A percentile compares a stretch with the other conserved stretches of the same genome.
These are phyloP conservation scores for Coprinopsis sp. DNA, from an alignment of 768 basidiomycete species.

Conservation along the genomic window DNA sequence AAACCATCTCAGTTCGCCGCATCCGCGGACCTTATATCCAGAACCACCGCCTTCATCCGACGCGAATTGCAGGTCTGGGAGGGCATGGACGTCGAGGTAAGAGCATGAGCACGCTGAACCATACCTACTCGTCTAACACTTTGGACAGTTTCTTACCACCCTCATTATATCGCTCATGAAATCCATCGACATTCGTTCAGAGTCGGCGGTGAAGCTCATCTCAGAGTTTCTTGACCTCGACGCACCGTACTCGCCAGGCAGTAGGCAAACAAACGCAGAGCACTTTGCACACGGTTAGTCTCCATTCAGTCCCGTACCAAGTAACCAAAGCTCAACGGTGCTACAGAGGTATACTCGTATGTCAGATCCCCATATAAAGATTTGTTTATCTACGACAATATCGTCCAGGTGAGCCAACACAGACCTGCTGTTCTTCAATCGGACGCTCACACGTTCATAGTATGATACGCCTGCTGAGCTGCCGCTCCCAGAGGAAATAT, in stretches of 20 bases:
- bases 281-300: slow-evolving; percentile 90
- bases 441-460: slow-evolving; percentile 27
- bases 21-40: slow-evolving; percentile 66
- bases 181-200: slow-evolving; percentile 86
- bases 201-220: slow-evolving; percentile 77
- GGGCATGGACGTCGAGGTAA: slow-evolving; percentile 83
- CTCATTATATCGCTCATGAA: slow-evolving; percentile 90
- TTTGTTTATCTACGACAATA: slow-evolving; percentile 73
- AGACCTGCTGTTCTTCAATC: slow-evolving; percentile 5
- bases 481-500: slow-evolving; percentile 31
- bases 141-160: slow-evolving; percentile 73
- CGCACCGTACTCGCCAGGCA: slow-evolving; percentile 48
- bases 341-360: slow-evolving; percentile 80
- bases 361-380: slow-evolving; percentile 87
- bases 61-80: slow-evolving; percentile 87
- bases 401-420: slow-evolving; percentile 60
- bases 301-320: slow-evolving; percentile 6
- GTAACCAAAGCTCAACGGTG: background rate
- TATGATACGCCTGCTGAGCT: slow-evolving; percentile 52
- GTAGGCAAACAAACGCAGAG: slow-evolving; percentile 69
- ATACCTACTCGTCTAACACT: background rate
- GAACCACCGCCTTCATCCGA: slow-evolving; percentile 77
- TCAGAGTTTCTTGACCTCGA: slow-evolving; percentile 88
- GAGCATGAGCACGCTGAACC: no score
- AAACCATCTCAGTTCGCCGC: slow-evolving; percentile 78